Conservation (phyloP, 2,329 filamentous ascomycete genomes). For the Sporothrix euskadiensis region DNA sequence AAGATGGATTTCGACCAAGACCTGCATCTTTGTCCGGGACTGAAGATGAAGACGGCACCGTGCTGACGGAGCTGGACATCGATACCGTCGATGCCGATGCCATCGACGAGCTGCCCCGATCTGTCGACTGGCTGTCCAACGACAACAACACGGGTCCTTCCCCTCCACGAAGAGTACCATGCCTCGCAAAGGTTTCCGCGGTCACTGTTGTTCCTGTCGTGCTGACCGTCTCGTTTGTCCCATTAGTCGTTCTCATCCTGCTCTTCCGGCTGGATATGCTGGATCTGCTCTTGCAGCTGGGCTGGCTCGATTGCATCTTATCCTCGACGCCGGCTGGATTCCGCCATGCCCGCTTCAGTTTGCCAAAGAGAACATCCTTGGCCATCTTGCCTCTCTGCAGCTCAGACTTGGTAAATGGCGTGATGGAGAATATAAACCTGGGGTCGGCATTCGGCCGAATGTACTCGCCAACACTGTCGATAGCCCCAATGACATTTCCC, state of each 20-base stretch:
- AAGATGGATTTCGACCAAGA: neutral
- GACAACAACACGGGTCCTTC: neutral
- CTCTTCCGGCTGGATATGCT: neutral
- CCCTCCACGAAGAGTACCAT: neutral
- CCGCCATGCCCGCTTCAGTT: slow-evolving; percentile 3
- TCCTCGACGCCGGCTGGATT: neutral
- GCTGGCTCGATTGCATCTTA: neutral
- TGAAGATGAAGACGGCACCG: neutral
- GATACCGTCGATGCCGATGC: neutral
- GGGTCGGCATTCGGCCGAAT: slow-evolving; percentile 5
- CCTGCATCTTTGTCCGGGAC: too few species aligned
- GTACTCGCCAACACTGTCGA: slow-evolving; percentile 22
- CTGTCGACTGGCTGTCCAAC: neutral
- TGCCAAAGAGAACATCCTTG: slow-evolving; percentile 4
- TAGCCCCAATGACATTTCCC: neutral
- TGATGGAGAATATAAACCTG: slow-evolving; percentile 29
- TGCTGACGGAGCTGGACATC: neutral
- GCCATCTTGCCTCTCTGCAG: neutral
- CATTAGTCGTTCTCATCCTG: neutral
- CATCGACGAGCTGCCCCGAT: neutral
- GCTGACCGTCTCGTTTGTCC: neutral
- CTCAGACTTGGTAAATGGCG: slow-evolving; percentile 17
- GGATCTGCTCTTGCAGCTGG: neutral
- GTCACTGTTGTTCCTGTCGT: neutral
- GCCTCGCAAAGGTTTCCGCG: neutral